Base-by-base conservation (phyloP, 192 early-diverging fungal species). In the Helicostylum pulchrum region DNA sequence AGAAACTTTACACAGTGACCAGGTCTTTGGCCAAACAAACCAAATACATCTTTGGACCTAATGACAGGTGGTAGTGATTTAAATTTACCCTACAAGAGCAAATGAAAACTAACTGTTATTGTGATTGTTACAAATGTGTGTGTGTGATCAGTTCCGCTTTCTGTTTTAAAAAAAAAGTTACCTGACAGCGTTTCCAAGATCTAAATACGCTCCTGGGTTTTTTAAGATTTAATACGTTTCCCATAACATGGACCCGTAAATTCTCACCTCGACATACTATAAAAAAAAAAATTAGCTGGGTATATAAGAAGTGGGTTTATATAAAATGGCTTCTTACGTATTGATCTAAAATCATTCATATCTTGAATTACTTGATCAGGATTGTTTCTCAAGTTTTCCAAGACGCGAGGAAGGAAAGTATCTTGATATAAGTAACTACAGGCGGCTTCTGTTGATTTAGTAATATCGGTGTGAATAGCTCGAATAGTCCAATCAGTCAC, bases 231-330 rank as follows among this genome's bases (percentile, higher is more conserved):
- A 84, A 26, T 23, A 84, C 78, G 62, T 84, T 62, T 42, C 82
- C 82, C 30, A 75, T 66, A 7, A 84, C 78, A 48, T 84, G 80
- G n/a, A 84, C 71, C 53, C 73, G 74, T 34, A 78, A 71, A 53
- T 65, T 65, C 17, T 56, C 52, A 3, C 42, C 36, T 44, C 26
- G 31, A 11, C 64, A 65, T 47, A 65, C 64, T 65, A 52, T 42
- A 30, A 9, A 19, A 47, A 4, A 62, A 50, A 9, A 47, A 62
- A 32, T 39, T 14, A 30, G n/a, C n/a, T n/a, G n/a, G n/a, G n/a
- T n/a, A n/a, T n/a, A n/a, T n/a, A n/a, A n/a, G n/a, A n/a, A n/a
- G n/a, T n/a, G n/a, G n/a, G n/a, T n/a, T n/a, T n/a, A n/a, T n/a
- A n/a, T n/a, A n/a, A n/a, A n/a, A n/a, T n/a, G n/a, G n/a, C n/a